Percentiles rank a stretch among this genome's conserved stretches.
Evolutionary conservation across 2,329 filamentous ascomycete genomes (phyloP).

Genomic region (Penicillium hordei): DNA sequence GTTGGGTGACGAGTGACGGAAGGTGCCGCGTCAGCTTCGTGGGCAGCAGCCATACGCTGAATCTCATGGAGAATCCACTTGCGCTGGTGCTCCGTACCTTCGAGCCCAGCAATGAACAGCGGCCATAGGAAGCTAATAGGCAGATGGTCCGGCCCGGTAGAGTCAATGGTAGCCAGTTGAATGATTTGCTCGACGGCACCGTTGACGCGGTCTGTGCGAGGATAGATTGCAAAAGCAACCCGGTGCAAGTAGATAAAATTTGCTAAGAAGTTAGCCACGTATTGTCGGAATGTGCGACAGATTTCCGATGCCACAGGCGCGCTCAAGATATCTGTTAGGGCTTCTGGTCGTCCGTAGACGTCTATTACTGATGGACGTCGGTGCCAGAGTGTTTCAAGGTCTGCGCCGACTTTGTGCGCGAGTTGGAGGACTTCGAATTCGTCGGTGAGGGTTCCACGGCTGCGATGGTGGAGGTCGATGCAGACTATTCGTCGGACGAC

Average conservation of each 20-base stretch:
- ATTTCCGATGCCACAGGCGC: conserved; percentile 28
- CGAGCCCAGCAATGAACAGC: conserved; percentile 36
- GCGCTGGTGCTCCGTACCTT: conserved; percentile 33
- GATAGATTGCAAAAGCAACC: conserved; percentile 40
- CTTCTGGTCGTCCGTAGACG: conserved; percentile 32
- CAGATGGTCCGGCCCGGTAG: conserved; percentile 18
- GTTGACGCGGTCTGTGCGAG: conserved; percentile 38
- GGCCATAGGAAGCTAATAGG: conserved; percentile 39
- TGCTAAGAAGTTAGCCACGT: conserved; percentile 37
- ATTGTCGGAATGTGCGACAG: conserved; percentile 36
- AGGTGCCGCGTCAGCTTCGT: conserved; percentile 7
- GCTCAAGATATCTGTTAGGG: conserved; percentile 28
- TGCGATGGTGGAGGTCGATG: conserved; percentile 41
- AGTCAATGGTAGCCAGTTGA: conserved; percentile 34
- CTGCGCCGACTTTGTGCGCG: conserved; percentile 37
- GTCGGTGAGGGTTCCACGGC: conserved; percentile 38
- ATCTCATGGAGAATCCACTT: conserved; percentile 37
- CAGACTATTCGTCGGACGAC: conserved; percentile 36
- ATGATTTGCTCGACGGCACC: conserved; percentile 39
- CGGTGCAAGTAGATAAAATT: conserved; percentile 40
- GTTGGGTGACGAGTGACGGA: conserved; percentile 30
- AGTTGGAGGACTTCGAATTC: conserved; percentile 42
- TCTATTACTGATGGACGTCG: conserved; percentile 34
- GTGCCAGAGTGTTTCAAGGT: conserved; percentile 38
- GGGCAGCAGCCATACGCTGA: conserved; percentile 31